Conservation (phyloP, 805 yeast species). For the Kodamaea sagamina region DNA sequence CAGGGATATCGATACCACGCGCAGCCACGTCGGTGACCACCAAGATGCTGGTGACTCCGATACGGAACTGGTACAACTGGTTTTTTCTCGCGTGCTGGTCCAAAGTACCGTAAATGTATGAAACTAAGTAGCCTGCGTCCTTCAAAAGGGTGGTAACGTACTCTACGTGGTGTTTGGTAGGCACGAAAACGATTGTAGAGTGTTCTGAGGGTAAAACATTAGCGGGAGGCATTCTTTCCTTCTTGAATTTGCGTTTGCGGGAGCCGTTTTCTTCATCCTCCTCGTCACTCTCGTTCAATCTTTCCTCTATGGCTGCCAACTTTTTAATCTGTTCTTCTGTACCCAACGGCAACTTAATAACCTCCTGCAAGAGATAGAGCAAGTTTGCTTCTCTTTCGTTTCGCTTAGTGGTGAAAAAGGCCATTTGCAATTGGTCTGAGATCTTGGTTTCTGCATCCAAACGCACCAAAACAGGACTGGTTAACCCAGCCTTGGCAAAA, state of each 20-base stretch:
- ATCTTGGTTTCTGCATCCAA: conserved; percentile 91
- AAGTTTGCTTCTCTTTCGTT: conserved; percentile 90
- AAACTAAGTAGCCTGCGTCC: conserved; percentile 79
- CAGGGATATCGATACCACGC: conserved; percentile 97
- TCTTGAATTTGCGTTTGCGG: conserved; percentile 42
- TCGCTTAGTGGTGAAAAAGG: conserved; percentile 75
- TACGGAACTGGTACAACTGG: conserved; percentile 80
- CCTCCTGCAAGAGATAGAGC: conserved; percentile 73
- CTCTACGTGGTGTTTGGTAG: conserved; percentile 97
- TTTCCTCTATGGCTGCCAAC: conserved; percentile 49
- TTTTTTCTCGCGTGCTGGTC: conserved; percentile 94
- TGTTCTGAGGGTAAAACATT: conserved; percentile 79
- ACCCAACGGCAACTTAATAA: conserved; percentile 81
- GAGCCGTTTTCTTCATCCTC: conserved; percentile 44
- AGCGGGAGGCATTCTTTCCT: conserved; percentile 71
- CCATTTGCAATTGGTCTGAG: conserved; percentile 88
- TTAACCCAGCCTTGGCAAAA: conserved; percentile 94
- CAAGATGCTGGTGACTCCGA: conserved; percentile 79
- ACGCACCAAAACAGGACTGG: conserved; percentile 89
- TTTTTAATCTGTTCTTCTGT: conserved; percentile 64
- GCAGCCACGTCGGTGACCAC: conserved; percentile 99
- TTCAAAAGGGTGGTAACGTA: conserved; percentile 71
- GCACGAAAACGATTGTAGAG: conserved; percentile 92
- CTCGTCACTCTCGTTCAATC: conserved; percentile 54
- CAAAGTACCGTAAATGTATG: conserved; percentile 90